These are phyloP conservation scores for Trichothecium roseum DNA, from an alignment of 2,329 filamentous ascomycete species.

Conservation along the genomic window DNA sequence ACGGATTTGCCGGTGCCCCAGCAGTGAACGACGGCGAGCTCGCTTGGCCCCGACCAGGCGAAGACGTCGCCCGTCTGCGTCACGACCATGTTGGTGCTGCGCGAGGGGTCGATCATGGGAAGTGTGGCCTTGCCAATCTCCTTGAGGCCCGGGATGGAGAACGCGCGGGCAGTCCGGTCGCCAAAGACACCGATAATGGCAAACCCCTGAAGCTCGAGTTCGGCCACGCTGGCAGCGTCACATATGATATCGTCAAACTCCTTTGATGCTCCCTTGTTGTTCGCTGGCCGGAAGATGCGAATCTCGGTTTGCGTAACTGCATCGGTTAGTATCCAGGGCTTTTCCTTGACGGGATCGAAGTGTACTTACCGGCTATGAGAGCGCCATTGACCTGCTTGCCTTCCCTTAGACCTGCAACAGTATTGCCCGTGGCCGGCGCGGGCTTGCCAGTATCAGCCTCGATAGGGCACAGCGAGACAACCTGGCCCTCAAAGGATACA, in stretches of 20 bases:
- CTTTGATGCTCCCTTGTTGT: conserved; percentile 83
- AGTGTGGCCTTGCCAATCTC: conserved; percentile 65
- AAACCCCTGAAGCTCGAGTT: conserved; percentile 63
- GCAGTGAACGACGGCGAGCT: conserved; percentile 71
- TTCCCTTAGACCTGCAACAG: conserved; percentile 66
- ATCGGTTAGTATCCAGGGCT: conserved; percentile 15
- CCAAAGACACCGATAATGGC: conserved; percentile 79
- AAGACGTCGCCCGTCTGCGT: conserved; percentile 73
- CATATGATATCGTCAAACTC: conserved; percentile 77
- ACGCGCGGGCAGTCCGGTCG: conserved; percentile 70
- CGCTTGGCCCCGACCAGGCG: conserved; percentile 80
- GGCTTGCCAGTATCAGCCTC: conserved; percentile 65
- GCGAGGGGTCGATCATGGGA: conserved; percentile 60
- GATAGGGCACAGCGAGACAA: conserved; percentile 73
- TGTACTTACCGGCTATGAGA: conserved; percentile 58
- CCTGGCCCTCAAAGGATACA: conserved; percentile 51
- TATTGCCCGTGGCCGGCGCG: conserved; percentile 63
- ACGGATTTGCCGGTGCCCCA: conserved; percentile 67
- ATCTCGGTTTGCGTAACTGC: conserved; percentile 59
- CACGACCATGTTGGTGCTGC: conserved; percentile 60
- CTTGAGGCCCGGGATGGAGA: conserved; percentile 77
- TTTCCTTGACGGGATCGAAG: background rate
- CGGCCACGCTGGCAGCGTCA: conserved; percentile 67
- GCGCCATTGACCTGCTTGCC: conserved; percentile 71
- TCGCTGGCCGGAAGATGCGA: conserved; percentile 80